Conservation (phyloP, 148 eudicot species). For the Simmondsia chinensis region DNA sequence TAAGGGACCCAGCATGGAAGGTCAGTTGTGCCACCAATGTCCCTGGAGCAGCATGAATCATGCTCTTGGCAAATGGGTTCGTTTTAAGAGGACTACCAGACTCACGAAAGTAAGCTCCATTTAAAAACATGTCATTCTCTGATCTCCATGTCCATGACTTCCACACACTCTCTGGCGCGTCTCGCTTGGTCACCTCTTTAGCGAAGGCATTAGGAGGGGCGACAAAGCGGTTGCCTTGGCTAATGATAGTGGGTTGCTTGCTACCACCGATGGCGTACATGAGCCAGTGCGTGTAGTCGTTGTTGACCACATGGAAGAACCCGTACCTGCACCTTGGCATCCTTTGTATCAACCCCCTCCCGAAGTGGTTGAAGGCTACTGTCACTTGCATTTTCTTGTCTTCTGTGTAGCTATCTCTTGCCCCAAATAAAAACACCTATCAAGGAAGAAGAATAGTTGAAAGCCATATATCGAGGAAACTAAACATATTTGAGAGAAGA, state of each 20-base stretch:
- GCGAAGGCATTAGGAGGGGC: constrained; percentile 35
- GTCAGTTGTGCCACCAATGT: too few relatives aligned
- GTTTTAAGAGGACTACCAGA: too few relatives aligned
- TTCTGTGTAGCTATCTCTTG: constrained; percentile 17
- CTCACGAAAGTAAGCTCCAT: constrained; percentile 41
- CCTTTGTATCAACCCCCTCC: constrained; percentile 58
- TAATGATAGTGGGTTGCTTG: constrained; percentile 44
- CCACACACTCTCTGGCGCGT: constrained; percentile 15
- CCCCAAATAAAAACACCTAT: constrained; percentile 67
- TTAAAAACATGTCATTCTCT: constrained; percentile 26
- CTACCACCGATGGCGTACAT: constrained; percentile 81
- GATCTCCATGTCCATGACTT: constrained; percentile 69
- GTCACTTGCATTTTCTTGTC: constrained; percentile 68
- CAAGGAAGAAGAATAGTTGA: not conserved
- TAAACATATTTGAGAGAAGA: too few relatives aligned
- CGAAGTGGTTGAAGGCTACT: constrained; percentile 62
- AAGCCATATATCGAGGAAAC: not conserved
- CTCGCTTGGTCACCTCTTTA: constrained; percentile 54
- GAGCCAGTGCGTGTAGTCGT: constrained; percentile 73
- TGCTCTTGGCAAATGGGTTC: too few relatives aligned
- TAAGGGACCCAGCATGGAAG: too few relatives aligned
- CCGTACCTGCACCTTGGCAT: constrained; percentile 75
- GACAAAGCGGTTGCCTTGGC: constrained; percentile 64
- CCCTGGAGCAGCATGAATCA: too few relatives aligned
- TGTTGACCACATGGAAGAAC: constrained; percentile 62